phyloP scores from a whole-genome alignment of 139 green algal genomes.

The Micractinium sp. region DNA sequence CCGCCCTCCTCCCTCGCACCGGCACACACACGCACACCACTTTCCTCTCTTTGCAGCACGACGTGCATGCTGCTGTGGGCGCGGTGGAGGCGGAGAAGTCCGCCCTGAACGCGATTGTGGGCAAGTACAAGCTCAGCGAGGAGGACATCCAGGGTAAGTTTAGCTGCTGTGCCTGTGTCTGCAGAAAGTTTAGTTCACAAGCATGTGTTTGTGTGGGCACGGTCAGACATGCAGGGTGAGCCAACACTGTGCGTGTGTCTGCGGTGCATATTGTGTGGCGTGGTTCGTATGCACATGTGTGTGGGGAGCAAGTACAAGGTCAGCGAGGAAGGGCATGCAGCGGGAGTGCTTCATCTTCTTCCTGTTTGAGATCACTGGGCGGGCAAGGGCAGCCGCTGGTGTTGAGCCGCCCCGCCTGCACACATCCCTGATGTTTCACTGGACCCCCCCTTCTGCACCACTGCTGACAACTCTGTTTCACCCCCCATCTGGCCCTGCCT shows the following conservation, averaged over 20 bases:
- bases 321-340: slow-evolving; percentile 11
- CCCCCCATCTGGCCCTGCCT: neutral
- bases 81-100: slow-evolving; percentile 15
- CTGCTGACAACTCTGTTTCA: no score
- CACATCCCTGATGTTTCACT: neutral
- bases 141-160: slow-evolving; percentile 38
- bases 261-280: no score
- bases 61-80: slow-evolving; percentile 33
- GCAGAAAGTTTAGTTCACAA: neutral
- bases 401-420: no score
- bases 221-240: neutral
- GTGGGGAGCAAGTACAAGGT: slow-evolving; percentile 49
- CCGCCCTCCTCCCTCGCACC: neutral
- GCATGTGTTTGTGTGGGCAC: neutral
- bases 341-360: no score
- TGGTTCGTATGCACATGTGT: slow-evolving; percentile 28
- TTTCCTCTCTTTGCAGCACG: slow-evolving; percentile 5
- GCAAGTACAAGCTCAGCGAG: slow-evolving; percentile 45
- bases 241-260: neutral
- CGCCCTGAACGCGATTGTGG: slow-evolving; percentile 39
- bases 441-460: neutral
- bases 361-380: no score
- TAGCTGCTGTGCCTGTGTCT: neutral
- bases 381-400: neutral
- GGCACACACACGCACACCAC: neutral